A percentile compares a stretch with the other conserved stretches of the same genome.
Conservation (phyloP, 1,284 basidiomycete genomes). For the Hemileia vastatrix region DNA sequence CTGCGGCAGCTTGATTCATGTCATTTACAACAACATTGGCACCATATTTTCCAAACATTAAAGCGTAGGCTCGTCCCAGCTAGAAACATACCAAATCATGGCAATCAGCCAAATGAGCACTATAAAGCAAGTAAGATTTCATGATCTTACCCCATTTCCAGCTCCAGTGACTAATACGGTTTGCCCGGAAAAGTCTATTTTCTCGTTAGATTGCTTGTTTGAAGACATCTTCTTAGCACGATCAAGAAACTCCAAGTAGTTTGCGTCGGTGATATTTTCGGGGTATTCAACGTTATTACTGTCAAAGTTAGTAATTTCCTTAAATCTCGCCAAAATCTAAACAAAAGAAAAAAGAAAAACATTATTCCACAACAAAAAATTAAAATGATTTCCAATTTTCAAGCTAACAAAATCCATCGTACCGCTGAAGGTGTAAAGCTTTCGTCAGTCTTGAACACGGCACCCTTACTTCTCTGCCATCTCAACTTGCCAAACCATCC, state of each 20-base stretch:
- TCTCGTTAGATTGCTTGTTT: slow-evolving; percentile 63
- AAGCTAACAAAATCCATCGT: slow-evolving; percentile 30
- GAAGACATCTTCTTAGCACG: slow-evolving; percentile 57
- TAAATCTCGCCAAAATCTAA: slow-evolving; percentile 70
- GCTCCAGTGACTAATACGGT: slow-evolving; percentile 92
- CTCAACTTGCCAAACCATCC: slow-evolving; percentile 86
- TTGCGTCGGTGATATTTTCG: slow-evolving; percentile 55
- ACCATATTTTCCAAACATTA: slow-evolving; percentile 80
- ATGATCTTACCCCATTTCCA: slow-evolving; percentile 56
- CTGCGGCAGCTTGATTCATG: slow-evolving; percentile 73
- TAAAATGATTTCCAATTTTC: slow-evolving; percentile 7
- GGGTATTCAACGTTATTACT: slow-evolving; percentile 64
- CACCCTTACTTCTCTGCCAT: slow-evolving; percentile 79
- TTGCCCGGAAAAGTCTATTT: slow-evolving; percentile 74
- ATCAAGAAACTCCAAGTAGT: slow-evolving; percentile 55
- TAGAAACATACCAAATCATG: slow-evolving; percentile 34
- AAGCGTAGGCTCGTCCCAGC: slow-evolving; percentile 81
- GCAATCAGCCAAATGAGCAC: background rate
- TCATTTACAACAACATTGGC: slow-evolving; percentile 98
- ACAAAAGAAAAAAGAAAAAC: background rate
- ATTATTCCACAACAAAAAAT: background rate
- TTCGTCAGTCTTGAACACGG: slow-evolving; percentile 79
- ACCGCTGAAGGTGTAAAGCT: slow-evolving; percentile 91
- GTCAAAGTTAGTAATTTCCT: slow-evolving; percentile 69
- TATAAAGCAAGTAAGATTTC: background rate